A percentile compares a stretch with the other conserved stretches of the same genome.
phyloP scores from a whole-genome alignment of 768 basidiomycete species.

The Boletus sp. region DNA sequence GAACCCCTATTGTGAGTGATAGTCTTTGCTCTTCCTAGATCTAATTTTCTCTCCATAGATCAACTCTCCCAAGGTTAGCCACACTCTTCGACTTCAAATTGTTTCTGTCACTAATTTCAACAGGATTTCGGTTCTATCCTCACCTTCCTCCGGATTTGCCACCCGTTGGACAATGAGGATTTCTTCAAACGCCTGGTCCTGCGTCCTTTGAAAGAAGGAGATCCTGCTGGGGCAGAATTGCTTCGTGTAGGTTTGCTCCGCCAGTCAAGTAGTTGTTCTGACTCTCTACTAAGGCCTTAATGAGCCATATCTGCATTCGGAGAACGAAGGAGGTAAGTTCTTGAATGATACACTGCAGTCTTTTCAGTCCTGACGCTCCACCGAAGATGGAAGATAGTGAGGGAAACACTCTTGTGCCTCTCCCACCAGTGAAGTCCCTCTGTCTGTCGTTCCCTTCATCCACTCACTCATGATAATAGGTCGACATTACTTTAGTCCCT shows the following conservation, averaged over 20 bases:
- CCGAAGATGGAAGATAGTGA: constrained; percentile 76
- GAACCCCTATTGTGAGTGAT: constrained; percentile 81
- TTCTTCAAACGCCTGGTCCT: constrained; percentile 78
- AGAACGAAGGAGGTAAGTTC: constrained; percentile 71
- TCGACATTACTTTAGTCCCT: constrained; percentile 73
- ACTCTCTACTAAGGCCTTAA: constrained; percentile 56
- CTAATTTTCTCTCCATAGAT: constrained; percentile 43
- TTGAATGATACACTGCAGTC: neutral
- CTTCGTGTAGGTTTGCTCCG: constrained; percentile 49
- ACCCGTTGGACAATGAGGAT: constrained; percentile 77
- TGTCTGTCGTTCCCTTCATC: neutral
- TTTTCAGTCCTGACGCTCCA: constrained; percentile 17
- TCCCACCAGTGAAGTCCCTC: constrained; percentile 56
- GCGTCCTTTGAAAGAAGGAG: constrained; percentile 71
- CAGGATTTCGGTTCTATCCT: constrained; percentile 87
- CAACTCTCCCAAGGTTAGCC: constrained; percentile 65
- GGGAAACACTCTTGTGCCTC: constrained; percentile 68
- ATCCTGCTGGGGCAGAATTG: constrained; percentile 64
- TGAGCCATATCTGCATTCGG: constrained; percentile 75
- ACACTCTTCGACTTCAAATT: neutral
- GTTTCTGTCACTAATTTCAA: neutral
- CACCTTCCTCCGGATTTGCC: constrained; percentile 81
- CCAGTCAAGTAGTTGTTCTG: neutral
- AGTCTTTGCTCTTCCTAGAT: neutral
- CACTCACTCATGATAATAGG: constrained; percentile 37